Conservation (phyloP, 176 grass and related monocot species). For the Urochloa ruziziensis region DNA sequence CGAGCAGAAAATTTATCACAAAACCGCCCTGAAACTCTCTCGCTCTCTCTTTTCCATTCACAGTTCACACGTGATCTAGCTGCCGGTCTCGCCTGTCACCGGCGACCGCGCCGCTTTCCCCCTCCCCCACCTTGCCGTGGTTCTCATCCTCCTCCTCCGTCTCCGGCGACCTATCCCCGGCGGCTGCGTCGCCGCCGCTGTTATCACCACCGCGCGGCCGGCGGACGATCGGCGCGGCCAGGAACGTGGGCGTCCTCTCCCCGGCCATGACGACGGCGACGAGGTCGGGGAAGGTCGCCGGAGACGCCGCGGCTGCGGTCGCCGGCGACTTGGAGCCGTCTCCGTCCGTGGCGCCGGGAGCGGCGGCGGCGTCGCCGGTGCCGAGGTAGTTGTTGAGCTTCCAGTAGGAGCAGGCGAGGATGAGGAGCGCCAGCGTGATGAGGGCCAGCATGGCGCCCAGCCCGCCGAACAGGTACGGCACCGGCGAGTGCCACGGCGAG, state of each 20-base stretch:
- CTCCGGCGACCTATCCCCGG: not conserved
- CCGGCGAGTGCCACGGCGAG: constrained; percentile 63
- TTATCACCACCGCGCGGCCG: not conserved
- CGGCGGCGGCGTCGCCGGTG: not conserved
- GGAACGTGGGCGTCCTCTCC: constrained; percentile 51
- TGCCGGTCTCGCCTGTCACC: not conserved
- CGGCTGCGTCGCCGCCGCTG: not conserved
- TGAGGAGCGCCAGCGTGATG: constrained; percentile 63
- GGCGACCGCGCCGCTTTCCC: not conserved
- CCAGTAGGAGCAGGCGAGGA: constrained; percentile 91
- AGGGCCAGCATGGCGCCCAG: constrained; percentile 67
- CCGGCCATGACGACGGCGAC: constrained; percentile 79
- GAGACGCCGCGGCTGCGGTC: not conserved
- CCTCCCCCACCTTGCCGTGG: not conserved
- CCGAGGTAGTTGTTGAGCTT: constrained; percentile 61
- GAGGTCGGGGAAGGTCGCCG: not conserved
- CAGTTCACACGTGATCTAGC: not conserved
- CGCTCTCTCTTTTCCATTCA: not conserved
- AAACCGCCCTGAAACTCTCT: not conserved
- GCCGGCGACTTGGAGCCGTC: constrained; percentile 15
- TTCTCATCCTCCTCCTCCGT: not conserved
- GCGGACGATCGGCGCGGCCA: constrained; percentile 48
- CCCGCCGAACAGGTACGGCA: constrained; percentile 72
- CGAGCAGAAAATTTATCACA: not conserved
- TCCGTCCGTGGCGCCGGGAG: not conserved